phyloP scores from a whole-genome alignment of 2,329 filamentous ascomycete genomes.

The Penicillium sp. region DNA sequence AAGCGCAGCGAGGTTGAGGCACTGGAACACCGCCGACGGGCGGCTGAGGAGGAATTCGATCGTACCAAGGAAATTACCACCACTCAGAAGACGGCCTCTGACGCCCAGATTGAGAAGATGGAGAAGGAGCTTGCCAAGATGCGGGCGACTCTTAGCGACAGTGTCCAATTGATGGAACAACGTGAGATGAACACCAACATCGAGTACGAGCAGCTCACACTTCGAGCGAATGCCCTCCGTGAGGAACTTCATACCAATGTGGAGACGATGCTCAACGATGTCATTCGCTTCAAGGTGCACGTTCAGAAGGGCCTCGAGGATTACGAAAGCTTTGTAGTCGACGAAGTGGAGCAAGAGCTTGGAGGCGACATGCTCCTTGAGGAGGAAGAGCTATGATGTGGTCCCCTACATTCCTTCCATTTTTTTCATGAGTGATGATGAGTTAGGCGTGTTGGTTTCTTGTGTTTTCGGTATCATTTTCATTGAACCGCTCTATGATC shows the following conservation, averaged over 20 bases:
- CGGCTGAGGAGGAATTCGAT: constrained; percentile 90
- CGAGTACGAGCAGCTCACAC: constrained; percentile 90
- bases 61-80: constrained; percentile 85
- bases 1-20: constrained; percentile 90
- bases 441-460: background rate
- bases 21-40: constrained; percentile 80
- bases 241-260: constrained; percentile 98
- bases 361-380: constrained; percentile 57
- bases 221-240: constrained; percentile 77
- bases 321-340: constrained; percentile 88
- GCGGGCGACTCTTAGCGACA: constrained; percentile 78
- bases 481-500: constrained; percentile 9
- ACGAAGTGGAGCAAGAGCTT: constrained; percentile 85
- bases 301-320: constrained; percentile 89
- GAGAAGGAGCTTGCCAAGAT: constrained; percentile 97
- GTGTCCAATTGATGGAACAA: constrained; percentile 88
- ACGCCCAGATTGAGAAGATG: constrained; percentile 97
- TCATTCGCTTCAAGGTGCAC: constrained; percentile 98
- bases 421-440: constrained; percentile 19
- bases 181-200: constrained; percentile 95
- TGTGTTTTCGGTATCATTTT: constrained; percentile 10
- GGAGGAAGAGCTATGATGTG: constrained; percentile 30
- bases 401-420: background rate
- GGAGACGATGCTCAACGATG: constrained; percentile 91
- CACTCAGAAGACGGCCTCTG: constrained; percentile 82